Base-by-base conservation (phyloP, 345 rosid genomes). In the Eucalyptus victrix region DNA sequence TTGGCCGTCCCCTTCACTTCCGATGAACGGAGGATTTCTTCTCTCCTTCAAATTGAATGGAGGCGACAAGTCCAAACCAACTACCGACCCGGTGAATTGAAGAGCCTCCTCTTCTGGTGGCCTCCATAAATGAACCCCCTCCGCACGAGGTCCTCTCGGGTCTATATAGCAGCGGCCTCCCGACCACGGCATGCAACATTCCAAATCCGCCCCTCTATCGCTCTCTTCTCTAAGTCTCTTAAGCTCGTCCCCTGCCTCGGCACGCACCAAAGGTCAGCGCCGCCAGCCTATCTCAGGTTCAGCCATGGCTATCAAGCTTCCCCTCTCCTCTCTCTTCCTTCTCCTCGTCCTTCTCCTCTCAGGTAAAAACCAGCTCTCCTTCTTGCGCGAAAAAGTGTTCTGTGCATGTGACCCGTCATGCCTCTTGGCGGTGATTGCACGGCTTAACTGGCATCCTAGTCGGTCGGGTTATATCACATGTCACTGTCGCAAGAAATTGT, bases 401-500 rank as follows among this genome's bases (percentile, higher is more conserved):
- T 30, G 5, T 30, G 72, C 37, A 30, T 30, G 72, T 65, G 16
- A 76, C 28, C 30, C 16, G 5, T 21, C 8, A 4, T 5, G 12
- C 15, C 30, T 3, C 3, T 21, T 15, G 83, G 16, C 9, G 2
- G 30, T 21, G 16, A 21, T 76, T 4, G 42, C 83, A 21, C 1
- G 28, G 24, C 6, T 1, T 40, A 15, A 40, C 9, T 0, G 47
- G 42, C 47, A 12, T 21, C 9, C 9, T 6, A 6, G 3, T 11
- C 3, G 2, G 3, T 72, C 0, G 2, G 8, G 8, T 72, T 37
- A 37, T 5, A 37, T 76, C 47, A 37, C 0, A 1, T 40, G 30
- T 21, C 26, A 2, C 7, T 34, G 4, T 40, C 3, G 14, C 28
- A 6, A 2, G 1, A 10, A 37, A 0, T 37, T 72, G 23, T 37